Evolutionary conservation across 495 filamentous ascomycete genomes (phyloP), one percentile per base, ranked within the genome.

Genomic region (Penicillium maclennaniae): DNA sequence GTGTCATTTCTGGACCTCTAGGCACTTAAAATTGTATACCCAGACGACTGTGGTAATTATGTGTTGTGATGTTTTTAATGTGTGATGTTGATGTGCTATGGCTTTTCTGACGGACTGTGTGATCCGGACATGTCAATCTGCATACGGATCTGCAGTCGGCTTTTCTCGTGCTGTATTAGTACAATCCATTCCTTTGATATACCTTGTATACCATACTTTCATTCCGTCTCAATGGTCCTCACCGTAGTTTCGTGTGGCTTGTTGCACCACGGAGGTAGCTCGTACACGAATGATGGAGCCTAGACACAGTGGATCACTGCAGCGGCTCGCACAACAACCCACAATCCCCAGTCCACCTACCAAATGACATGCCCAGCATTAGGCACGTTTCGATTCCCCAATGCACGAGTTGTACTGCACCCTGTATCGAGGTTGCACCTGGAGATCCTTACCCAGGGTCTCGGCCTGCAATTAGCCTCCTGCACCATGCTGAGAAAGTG

Each of bases 131-230:
- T 34, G 31, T 12, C 14, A 31, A 19, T 34, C 19, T 47, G 45
- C 34, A 49, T 37, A 49, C 19, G 25, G 20, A 26, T 21, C 36
- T n/a, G 15, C 28, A 39, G 14, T 27, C 50, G 53, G 23, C 43
- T 37, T 44, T 37, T 52, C 25, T 37, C 21, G 14, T 45, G 12
- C 43, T 52, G 54, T 46, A 44, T 56, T 56, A 51, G 26, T 51
- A 51, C 15, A 40, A 36, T 40, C 7, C 21, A 38, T 26, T 47
- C 20, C 19, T 40, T 40, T 40, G 38, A 7, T 19, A 20, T 40
- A 17, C 38, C n/a, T 23, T 23, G 2, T 23, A 23, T 23, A 23
- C 23, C 5, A 23, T 5, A 2, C 23, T 23, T 23, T 23, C 23
- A 23, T 23, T 23, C 23, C 23, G 23, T 23, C 23, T 5, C 23